phyloP scores from a whole-genome alignment of 1,284 basidiomycete species.

The Ustilago sp. region DNA sequence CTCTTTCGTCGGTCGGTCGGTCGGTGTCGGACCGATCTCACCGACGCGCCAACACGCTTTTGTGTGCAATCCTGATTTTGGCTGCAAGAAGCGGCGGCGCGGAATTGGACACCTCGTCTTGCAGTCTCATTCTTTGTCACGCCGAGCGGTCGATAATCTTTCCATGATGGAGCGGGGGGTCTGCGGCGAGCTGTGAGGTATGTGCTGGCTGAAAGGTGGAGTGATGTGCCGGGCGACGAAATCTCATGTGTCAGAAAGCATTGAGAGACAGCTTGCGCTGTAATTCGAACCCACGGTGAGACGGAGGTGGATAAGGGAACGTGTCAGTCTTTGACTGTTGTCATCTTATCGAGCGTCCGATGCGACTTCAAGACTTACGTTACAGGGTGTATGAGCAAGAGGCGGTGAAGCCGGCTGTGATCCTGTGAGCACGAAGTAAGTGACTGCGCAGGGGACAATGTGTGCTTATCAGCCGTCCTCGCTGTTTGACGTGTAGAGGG shows the following conservation, averaged over 20 bases:
- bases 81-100: constrained; percentile 3
- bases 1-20: constrained; percentile 30
- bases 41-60: background rate
- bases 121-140: background rate
- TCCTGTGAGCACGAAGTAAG: background rate
- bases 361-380: no score
- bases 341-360: no score
- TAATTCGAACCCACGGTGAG: no score
- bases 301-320: no score
- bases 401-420: no score
- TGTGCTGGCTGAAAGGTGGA: background rate
- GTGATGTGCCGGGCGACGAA: background rate
- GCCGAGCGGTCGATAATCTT: background rate
- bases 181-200: background rate
- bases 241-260: background rate
- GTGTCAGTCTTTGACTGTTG: no score
- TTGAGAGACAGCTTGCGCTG: background rate
- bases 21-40: constrained; percentile 31
- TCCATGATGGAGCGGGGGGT: background rate
- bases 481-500: background rate
- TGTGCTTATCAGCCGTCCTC: background rate
- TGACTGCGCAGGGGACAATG: background rate
- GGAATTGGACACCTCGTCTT: constrained; percentile 13
- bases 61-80: background rate
- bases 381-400: no score